A percentile compares a stretch with the other conserved stretches of the same genome.
Evolutionary conservation across 2,329 filamentous ascomycete genomes (phyloP).

Genomic region (Neospermospora avenae): DNA sequence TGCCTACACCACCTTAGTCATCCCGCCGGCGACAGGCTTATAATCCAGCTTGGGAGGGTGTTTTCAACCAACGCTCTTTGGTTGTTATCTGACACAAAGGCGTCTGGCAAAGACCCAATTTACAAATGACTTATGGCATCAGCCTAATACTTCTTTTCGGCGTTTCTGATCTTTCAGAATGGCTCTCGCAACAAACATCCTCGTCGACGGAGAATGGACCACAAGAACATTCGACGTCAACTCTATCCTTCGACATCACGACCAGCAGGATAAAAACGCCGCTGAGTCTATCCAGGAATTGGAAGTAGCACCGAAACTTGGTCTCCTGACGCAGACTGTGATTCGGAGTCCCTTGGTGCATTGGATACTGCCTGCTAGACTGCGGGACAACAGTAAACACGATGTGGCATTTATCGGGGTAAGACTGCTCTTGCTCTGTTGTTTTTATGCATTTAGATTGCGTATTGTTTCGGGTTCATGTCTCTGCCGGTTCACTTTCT

Average conservation of each 20-base stretch:
- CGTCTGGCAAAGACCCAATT: neutral
- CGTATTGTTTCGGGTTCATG: neutral
- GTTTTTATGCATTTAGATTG: neutral
- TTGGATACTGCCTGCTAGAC: constrained; percentile 74
- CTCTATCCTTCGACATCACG: constrained; percentile 39
- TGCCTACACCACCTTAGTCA: too few species aligned
- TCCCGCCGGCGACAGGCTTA: neutral
- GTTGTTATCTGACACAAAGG: neutral
- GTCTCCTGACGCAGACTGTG: constrained; percentile 75
- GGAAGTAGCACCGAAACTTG: constrained; percentile 52
- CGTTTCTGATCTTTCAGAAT: constrained; percentile 24
- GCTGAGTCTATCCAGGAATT: constrained; percentile 32
- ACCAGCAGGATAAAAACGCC: constrained; percentile 34
- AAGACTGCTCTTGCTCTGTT: constrained; percentile 38
- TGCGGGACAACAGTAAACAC: constrained; percentile 67
- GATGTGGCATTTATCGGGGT: constrained; percentile 86
- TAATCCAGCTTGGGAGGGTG: neutral
- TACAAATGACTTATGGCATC: constrained; percentile 8
- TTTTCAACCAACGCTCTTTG: neutral
- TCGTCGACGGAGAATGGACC: constrained; percentile 37
- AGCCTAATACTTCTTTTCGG: neutral
- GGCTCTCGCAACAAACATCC: constrained; percentile 32
- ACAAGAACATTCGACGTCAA: constrained; percentile 40
- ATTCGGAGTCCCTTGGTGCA: constrained; percentile 72
- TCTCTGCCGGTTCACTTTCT: neutral